Percentiles rank a stretch among this genome's conserved stretches.
These are phyloP conservation scores for Sclerotinia glacialis DNA, from an alignment of 2,329 filamentous ascomycete species.

Conservation along the genomic window DNA sequence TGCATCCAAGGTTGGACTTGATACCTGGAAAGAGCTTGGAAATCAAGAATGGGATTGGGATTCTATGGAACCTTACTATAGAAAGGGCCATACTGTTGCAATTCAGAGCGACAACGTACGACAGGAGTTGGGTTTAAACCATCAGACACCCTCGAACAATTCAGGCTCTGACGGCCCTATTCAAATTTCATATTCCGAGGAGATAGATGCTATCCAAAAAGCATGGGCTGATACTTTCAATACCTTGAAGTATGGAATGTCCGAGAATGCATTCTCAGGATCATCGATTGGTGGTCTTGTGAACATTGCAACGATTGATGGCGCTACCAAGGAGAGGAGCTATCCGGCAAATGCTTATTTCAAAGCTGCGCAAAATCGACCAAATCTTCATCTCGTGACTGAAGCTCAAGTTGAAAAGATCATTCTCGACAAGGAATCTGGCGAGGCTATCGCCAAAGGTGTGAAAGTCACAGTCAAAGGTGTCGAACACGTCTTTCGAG, in stretches of 20 bases:
- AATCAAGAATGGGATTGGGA: slow-evolving; percentile 45
- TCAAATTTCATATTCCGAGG: background rate
- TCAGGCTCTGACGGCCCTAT: background rate
- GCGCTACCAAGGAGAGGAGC: background rate
- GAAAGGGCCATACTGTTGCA: slow-evolving; percentile 38
- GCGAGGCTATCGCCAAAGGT: background rate
- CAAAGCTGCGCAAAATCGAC: background rate
- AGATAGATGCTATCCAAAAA: background rate
- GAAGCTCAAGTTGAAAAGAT: slow-evolving; percentile 12
- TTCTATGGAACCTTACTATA: slow-evolving; percentile 40
- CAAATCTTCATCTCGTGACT: slow-evolving; percentile 1
- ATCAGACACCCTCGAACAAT: background rate
- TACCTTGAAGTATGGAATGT: background rate
- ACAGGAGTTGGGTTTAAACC: slow-evolving; percentile 1
- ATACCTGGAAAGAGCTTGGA: slow-evolving; percentile 44
- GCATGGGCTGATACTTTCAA: slow-evolving; percentile 11
- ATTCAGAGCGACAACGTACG: background rate
- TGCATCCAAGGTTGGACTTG: slow-evolving; percentile 33
- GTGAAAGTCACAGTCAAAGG: slow-evolving; percentile 29
- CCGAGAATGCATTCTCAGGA: background rate
- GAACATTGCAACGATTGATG: background rate
- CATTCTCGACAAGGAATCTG: background rate
- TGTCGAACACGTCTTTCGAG: slow-evolving; percentile 31
- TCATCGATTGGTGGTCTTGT: background rate
- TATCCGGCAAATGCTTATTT: slow-evolving; percentile 2